These are phyloP conservation scores for Withania somnifera DNA, from an alignment of 305 asterid genomes.

Conservation along the genomic window DNA sequence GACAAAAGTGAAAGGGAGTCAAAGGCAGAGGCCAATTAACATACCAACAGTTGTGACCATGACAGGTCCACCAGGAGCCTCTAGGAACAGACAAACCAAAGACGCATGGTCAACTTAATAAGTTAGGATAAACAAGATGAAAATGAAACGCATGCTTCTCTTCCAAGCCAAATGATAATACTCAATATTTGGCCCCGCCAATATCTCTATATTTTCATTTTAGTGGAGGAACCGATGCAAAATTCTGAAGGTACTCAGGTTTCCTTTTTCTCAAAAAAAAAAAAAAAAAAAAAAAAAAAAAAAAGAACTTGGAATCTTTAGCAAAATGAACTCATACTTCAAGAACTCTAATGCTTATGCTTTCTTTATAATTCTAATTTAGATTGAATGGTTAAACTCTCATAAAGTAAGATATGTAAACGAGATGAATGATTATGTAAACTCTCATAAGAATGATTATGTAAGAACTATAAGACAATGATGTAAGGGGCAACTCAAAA, in stretches of 20 bases:
- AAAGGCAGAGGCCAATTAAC: not conserved
- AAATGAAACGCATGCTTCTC: not conserved
- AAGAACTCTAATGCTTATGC: not conserved
- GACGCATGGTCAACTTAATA: not conserved
- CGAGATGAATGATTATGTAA: not conserved
- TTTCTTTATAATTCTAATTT: not conserved
- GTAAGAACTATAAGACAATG: not conserved
- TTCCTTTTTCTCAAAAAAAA: not conserved
- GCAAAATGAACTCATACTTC: not conserved
- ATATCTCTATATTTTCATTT: not conserved
- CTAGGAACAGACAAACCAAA: not conserved
- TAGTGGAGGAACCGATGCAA: not conserved
- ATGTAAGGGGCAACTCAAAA: not conserved
- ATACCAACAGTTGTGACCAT: not conserved
- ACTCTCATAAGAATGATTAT: too few relatives aligned
- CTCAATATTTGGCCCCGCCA: not conserved
- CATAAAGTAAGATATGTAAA: not conserved
- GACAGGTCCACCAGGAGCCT: not conserved
- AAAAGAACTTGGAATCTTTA: not conserved
- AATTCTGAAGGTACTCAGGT: not conserved
- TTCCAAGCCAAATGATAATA: not conserved
- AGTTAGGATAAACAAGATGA: not conserved
- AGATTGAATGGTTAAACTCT: not conserved
- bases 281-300: not conserved
- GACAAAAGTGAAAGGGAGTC: not conserved